Percentiles rank a stretch among this genome's conserved stretches.
Evolutionary conservation across 2,329 filamentous ascomycete species (phyloP).

Genomic region (Diplodia scrobiculata): DNA sequence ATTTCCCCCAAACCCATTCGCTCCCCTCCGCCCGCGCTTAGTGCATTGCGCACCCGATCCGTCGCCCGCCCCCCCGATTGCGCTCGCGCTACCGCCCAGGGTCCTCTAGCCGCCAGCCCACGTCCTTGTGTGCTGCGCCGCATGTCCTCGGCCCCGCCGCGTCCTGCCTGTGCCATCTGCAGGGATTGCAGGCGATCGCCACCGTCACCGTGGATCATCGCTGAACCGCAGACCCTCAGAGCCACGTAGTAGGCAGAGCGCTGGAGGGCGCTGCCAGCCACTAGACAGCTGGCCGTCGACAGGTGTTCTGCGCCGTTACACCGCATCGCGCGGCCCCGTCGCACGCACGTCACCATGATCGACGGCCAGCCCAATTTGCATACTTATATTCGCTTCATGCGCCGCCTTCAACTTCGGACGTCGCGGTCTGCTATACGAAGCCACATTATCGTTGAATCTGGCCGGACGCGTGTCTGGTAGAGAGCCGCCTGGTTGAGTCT

Average conservation of each 20-base stretch:
- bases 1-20: neutral
- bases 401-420: slow-evolving; percentile 22
- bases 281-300: slow-evolving; percentile 9
- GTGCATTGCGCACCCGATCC: neutral
- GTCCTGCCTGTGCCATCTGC: neutral
- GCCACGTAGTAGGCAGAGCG: slow-evolving; percentile 8
- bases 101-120: neutral
- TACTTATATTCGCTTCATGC: slow-evolving; percentile 18
- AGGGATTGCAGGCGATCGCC: slow-evolving; percentile 13
- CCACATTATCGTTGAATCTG: slow-evolving; percentile 16
- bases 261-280: neutral
- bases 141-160: slow-evolving; percentile 3
- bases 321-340: neutral
- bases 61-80: neutral
- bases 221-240: slow-evolving; percentile 9
- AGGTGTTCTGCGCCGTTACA: slow-evolving; percentile 13
- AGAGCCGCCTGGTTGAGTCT: neutral
- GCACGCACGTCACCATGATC: slow-evolving; percentile 18
- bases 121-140: neutral
- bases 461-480: slow-evolving; percentile 2
- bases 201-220: slow-evolving; percentile 23
- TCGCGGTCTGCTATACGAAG: slow-evolving; percentile 21
- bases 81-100: neutral
- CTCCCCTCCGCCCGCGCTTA: slow-evolving; percentile 1
- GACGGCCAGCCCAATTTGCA: neutral